A percentile compares a stretch with the other conserved stretches of the same genome.
phyloP scores from a whole-genome alignment of 2,329 filamentous ascomycete species.

The Venturia oleaginea region DNA sequence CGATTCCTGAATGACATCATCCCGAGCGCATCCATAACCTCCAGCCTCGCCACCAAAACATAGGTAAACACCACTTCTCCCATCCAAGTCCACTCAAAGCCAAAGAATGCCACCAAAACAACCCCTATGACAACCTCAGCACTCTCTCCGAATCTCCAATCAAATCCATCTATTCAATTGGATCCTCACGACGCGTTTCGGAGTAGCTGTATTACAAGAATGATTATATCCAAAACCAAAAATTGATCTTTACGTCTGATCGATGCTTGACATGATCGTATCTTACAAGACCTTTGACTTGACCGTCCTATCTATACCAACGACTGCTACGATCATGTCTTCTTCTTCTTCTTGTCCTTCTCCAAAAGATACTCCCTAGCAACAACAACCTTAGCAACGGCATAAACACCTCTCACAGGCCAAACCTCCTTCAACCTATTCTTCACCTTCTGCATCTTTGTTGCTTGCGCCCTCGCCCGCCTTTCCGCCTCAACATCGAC shows the following conservation, averaged over 20 bases:
- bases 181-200: too few relatives aligned
- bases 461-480: slow-evolving; percentile 14
- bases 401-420: slow-evolving; percentile 7
- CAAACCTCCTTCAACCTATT: slow-evolving; percentile 5
- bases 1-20: neutral
- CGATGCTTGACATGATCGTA: neutral
- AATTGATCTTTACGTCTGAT: neutral
- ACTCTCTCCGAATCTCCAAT: neutral
- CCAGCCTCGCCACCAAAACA: slow-evolving; percentile 1
- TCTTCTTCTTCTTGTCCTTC: slow-evolving; percentile 8
- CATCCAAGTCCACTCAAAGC: neutral
- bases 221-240: neutral
- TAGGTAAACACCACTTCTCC: neutral
- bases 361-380: slow-evolving; percentile 14
- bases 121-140: neutral
- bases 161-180: too few relatives aligned
- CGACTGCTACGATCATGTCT: neutral
- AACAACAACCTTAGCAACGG: slow-evolving; percentile 8
- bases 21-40: neutral
- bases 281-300: neutral
- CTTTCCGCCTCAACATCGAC: slow-evolving; percentile 29
- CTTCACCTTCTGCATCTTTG: slow-evolving; percentile 8
- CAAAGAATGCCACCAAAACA: neutral
- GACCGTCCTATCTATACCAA: neutral
- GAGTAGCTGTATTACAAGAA: neutral